Evolutionary conservation across 2,329 filamentous ascomycete genomes (phyloP).

Genomic region (Colletotrichum eremochloae): DNA sequence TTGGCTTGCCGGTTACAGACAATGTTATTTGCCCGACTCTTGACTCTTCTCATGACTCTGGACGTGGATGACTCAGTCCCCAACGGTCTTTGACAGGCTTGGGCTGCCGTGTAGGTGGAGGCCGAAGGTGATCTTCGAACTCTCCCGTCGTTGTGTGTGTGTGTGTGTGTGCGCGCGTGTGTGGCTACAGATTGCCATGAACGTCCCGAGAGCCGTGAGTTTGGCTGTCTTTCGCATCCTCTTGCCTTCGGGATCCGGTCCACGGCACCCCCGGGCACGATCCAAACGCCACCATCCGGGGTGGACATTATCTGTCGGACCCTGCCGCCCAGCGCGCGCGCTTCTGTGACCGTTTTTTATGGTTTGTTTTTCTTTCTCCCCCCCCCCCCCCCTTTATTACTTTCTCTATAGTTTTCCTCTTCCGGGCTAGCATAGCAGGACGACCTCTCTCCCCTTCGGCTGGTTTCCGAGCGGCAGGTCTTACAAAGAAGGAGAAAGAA

Average conservation of each 20-base stretch:
- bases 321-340: conserved; percentile 7
- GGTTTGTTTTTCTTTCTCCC: background rate
- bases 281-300: conserved; percentile 4
- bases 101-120: conserved; percentile 3
- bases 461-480: conserved; percentile 28
- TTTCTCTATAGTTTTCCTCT: background rate
- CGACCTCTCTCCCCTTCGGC: conserved; percentile 25
- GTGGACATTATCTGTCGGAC: conserved; percentile 4
- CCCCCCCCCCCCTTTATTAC: too few relatives aligned
- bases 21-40: background rate
- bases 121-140: conserved; percentile 13
- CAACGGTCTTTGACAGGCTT: background rate
- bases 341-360: conserved; percentile 5
- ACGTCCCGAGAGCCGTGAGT: conserved; percentile 8
- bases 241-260: conserved; percentile 5
- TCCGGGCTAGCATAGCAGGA: background rate
- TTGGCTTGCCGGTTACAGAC: background rate
- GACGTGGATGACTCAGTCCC: background rate
- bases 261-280: background rate
- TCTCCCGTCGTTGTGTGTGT: conserved; percentile 5
- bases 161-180: background rate
- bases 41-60: background rate
- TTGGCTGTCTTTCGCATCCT: conserved; percentile 14
- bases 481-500: background rate
- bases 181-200: conserved; percentile 28